These are phyloP conservation scores for Fusarium lyarnte DNA, from an alignment of 2,329 filamentous ascomycete genomes.

Conservation along the genomic window DNA sequence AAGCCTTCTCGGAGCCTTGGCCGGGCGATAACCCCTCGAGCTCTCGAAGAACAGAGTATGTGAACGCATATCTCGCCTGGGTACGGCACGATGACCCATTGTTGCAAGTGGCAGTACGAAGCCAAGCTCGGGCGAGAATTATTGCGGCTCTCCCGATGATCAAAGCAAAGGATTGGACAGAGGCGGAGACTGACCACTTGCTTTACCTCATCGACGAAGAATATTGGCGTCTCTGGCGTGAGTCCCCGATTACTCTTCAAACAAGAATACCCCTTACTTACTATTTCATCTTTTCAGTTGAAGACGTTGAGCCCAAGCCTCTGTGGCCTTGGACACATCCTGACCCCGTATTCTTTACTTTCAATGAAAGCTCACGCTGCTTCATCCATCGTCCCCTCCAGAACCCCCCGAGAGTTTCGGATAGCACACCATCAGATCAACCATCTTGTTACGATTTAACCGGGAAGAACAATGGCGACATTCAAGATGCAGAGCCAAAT, in stretches of 20 bases:
- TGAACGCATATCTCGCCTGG: background rate
- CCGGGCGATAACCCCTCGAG: background rate
- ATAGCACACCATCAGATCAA: accelerated
- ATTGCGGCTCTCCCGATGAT: background rate
- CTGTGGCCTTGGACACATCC: background rate
- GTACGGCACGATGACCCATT: background rate
- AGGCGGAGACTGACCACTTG: background rate
- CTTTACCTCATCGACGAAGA: background rate
- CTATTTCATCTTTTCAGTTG: accelerated
- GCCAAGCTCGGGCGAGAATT: background rate
- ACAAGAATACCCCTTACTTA: background rate
- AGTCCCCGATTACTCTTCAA: background rate
- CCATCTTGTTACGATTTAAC: accelerated
- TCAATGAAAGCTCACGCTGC: background rate
- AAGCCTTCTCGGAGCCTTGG: background rate
- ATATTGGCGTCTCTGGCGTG: background rate
- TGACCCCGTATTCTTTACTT: background rate
- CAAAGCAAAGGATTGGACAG: background rate
- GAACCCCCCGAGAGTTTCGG: background rate
- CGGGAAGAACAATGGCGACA: accelerated
- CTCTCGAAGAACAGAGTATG: background rate
- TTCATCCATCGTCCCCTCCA: background rate
- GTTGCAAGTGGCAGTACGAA: background rate
- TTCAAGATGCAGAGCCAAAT: accelerated
- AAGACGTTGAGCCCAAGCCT: background rate